Evolutionary conservation across 1,284 basidiomycete species (phyloP).

Genomic region (Tilletia caries): DNA sequence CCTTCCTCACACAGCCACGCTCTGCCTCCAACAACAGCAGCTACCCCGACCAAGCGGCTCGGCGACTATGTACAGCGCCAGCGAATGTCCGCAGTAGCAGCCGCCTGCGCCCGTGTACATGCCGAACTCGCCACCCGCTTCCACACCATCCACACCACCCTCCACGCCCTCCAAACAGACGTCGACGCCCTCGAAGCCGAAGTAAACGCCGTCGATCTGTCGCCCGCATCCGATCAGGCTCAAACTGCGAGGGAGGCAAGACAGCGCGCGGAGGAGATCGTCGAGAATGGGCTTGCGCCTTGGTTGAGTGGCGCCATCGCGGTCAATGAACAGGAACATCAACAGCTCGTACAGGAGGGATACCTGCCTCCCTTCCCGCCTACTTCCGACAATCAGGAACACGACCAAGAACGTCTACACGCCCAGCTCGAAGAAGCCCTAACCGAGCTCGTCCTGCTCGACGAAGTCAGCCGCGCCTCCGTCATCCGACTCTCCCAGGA

Average conservation of each 20-base stretch:
- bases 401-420: conserved; percentile 7
- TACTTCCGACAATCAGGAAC: neutral
- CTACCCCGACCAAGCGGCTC: conserved; percentile 27
- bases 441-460: conserved; percentile 38
- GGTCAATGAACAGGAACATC: neutral
- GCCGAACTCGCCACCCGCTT: conserved; percentile 13
- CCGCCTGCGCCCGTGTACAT: conserved; percentile 25
- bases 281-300: neutral
- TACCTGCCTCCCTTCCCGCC: conserved; percentile 1
- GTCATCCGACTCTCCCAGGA: conserved; percentile 42
- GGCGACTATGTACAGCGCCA: conserved; percentile 41
- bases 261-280: conserved; percentile 2
- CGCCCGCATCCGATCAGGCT: neutral
- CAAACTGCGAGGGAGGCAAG: conserved; percentile 1
- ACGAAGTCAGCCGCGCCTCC: conserved; percentile 36
- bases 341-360: neutral
- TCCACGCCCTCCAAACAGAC: conserved; percentile 2
- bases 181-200: neutral
- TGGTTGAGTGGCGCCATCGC: neutral
- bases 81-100: conserved; percentile 41
- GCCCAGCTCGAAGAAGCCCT: conserved; percentile 27
- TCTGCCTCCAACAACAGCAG: neutral
- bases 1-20: conserved; percentile 17
- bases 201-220: conserved; percentile 2
- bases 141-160: conserved; percentile 4